Conservation (phyloP, 148 eudicot genomes). For the Chenopodium formosanum region DNA sequence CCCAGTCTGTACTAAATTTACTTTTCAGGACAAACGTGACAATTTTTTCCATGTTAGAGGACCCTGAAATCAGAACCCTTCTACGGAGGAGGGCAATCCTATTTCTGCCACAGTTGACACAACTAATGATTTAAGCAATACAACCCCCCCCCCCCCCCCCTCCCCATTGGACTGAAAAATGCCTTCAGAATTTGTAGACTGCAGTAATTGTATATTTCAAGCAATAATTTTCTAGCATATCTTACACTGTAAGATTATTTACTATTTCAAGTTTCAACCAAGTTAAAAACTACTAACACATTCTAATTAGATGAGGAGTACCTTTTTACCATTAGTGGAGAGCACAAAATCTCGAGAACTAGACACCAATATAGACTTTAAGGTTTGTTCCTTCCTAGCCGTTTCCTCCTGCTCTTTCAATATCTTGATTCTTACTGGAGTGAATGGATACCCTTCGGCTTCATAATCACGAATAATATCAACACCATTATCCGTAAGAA, state of each 20-base stretch:
- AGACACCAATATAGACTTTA: slow-evolving; percentile 53
- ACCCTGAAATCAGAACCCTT: no score
- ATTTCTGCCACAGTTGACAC: no score
- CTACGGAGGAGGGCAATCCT: no score
- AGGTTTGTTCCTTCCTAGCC: slow-evolving; percentile 53
- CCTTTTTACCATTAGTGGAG: slow-evolving; percentile 49
- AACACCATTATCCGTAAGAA: slow-evolving; percentile 50
- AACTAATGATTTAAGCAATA: no score
- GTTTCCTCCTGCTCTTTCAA: slow-evolving; percentile 48
- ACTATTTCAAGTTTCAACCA: background rate
- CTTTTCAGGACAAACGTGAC: no score
- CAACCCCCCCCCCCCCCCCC: no score
- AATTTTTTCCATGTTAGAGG: no score
- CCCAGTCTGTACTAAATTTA: no score
- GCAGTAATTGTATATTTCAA: no score
- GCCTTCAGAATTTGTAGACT: background rate
- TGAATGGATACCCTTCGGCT: slow-evolving; percentile 64
- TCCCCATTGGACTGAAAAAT: no score
- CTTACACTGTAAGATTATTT: background rate
- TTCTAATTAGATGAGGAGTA: slow-evolving; percentile 8
- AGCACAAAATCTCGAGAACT: slow-evolving; percentile 55
- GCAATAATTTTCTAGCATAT: background rate
- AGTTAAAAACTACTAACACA: background rate
- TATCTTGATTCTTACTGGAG: slow-evolving; percentile 41
- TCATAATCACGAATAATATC: slow-evolving; percentile 51